Evolutionary conservation across 1,139 yeast genomes (phyloP).

Genomic region (Zygosaccharomyces sapae): DNA sequence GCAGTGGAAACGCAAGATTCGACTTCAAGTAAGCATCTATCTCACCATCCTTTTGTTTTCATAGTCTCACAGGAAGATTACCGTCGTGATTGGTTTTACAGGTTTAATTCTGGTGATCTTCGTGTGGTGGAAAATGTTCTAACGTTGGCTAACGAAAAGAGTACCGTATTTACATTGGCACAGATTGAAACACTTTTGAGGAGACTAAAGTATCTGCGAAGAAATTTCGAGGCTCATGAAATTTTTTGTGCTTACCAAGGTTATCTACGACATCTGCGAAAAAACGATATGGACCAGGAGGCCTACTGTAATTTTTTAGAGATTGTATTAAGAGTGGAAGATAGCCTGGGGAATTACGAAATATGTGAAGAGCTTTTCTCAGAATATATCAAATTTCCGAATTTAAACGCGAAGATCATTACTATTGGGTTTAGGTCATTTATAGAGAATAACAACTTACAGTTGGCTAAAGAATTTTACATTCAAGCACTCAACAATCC

Average conservation of each 20-base stretch:
- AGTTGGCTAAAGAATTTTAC: conserved; percentile 33
- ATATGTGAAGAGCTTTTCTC: conserved; percentile 29
- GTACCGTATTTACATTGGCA: conserved; percentile 16
- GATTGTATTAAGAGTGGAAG: conserved; percentile 21
- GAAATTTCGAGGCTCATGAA: conserved; percentile 23
- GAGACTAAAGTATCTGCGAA: conserved; percentile 14
- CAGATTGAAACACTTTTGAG: conserved; percentile 22
- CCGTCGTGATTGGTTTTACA: conserved; percentile 16
- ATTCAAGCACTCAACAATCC: conserved; percentile 28
- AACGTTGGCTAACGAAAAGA: conserved; percentile 10
- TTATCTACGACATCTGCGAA: conserved; percentile 9
- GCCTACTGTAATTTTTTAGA: conserved; percentile 16
- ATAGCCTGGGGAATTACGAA: conserved; percentile 21
- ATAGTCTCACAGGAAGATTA: conserved; percentile 18
- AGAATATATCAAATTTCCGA: conserved; percentile 26
- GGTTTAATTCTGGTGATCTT: conserved; percentile 20
- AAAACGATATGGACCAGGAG: conserved; percentile 6
- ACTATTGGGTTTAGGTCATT: conserved; percentile 30
- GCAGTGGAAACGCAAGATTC: background rate
- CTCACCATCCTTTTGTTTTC: background rate
- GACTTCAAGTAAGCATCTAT: background rate
- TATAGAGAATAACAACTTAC: conserved; percentile 27
- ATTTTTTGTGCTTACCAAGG: conserved; percentile 18
- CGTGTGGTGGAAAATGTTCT: conserved; percentile 15
- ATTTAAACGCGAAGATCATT: conserved; percentile 21